A percentile compares a stretch with the other conserved stretches of the same genome.
Conservation (phyloP, 495 filamentous ascomycete genomes). For the Lichina pygmaea region DNA sequence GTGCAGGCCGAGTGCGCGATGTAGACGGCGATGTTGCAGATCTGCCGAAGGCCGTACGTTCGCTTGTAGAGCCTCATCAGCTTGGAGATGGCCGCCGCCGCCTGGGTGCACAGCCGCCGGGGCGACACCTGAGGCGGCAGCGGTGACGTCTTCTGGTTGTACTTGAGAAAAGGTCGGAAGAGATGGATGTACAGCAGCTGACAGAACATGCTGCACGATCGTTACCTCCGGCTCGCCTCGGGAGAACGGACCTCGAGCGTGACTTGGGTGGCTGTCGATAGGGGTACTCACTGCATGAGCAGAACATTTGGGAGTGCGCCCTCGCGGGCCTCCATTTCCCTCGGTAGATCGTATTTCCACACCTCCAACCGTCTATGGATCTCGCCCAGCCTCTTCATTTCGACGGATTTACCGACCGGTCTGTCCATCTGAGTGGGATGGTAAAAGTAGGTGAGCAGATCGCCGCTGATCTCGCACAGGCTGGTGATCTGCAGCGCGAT, state of each 20-base stretch:
- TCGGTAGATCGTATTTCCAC: constrained; percentile 69
- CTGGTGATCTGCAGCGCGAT: constrained; percentile 57
- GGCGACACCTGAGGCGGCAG: constrained; percentile 75
- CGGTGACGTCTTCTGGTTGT: constrained; percentile 51
- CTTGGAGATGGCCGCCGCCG: constrained; percentile 71
- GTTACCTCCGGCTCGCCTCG: constrained; percentile 15
- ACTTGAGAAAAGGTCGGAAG: constrained; percentile 88
- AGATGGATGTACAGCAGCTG: constrained; percentile 91
- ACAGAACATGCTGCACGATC: constrained; percentile 59
- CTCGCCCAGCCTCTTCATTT: constrained; percentile 79
- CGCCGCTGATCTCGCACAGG: constrained; percentile 79
- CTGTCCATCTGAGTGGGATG: constrained; percentile 41
- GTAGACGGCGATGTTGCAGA: constrained; percentile 87
- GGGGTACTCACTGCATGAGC: constrained; percentile 61
- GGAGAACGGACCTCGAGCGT: too few species aligned
- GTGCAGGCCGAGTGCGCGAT: constrained; percentile 84
- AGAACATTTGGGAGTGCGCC: constrained; percentile 70
- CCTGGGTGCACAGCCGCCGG: constrained; percentile 68
- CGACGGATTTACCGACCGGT: constrained; percentile 35
- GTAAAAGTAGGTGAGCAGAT: constrained; percentile 76
- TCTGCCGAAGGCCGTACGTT: constrained; percentile 68
- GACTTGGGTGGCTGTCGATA: not conserved
- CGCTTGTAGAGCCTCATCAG: constrained; percentile 81
- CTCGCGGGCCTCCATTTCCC: constrained; percentile 71
- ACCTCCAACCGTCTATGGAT: constrained; percentile 74